phyloP scores from a whole-genome alignment of 805 yeast species.

The Pichia thaimueangensis region DNA sequence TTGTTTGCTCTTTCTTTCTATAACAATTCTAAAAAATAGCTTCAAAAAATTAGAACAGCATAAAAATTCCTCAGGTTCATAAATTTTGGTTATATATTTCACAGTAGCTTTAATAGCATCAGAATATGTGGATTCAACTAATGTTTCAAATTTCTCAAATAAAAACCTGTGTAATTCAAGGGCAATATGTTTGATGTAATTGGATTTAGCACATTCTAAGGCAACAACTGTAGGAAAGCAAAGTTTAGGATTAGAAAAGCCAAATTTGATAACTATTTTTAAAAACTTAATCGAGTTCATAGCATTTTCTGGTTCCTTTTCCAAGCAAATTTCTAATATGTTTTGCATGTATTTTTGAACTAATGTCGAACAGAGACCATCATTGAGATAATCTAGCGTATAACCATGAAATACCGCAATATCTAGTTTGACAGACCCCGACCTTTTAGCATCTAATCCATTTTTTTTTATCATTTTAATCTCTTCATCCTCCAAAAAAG shows the following conservation, averaged over 20 bases:
- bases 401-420: constrained; percentile 50
- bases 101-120: constrained; percentile 58
- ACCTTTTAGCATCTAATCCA: constrained; percentile 34
- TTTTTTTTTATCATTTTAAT: constrained; percentile 34
- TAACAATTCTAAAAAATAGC: constrained; percentile 38
- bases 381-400: constrained; percentile 43
- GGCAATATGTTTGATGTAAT: constrained; percentile 42
- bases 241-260: constrained; percentile 68
- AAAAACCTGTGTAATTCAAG: constrained; percentile 46
- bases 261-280: constrained; percentile 50
- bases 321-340: constrained; percentile 46
- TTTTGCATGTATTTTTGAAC: constrained; percentile 53
- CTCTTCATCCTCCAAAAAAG: constrained; percentile 55
- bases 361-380: constrained; percentile 68
- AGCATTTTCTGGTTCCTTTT: constrained; percentile 35
- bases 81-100: constrained; percentile 32
- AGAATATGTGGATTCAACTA: constrained; percentile 57
- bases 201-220: constrained; percentile 47
- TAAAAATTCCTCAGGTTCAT: constrained; percentile 20
- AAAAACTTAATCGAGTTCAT: constrained; percentile 48
- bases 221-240: constrained; percentile 69
- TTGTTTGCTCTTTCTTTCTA: constrained; percentile 28
- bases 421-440: constrained; percentile 35
- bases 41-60: constrained; percentile 32
- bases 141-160: constrained; percentile 61